Evolutionary conservation across 1,139 yeast genomes (phyloP), one percentile per base, ranked within the genome.

Genomic region (Protomyces inundatus): DNA sequence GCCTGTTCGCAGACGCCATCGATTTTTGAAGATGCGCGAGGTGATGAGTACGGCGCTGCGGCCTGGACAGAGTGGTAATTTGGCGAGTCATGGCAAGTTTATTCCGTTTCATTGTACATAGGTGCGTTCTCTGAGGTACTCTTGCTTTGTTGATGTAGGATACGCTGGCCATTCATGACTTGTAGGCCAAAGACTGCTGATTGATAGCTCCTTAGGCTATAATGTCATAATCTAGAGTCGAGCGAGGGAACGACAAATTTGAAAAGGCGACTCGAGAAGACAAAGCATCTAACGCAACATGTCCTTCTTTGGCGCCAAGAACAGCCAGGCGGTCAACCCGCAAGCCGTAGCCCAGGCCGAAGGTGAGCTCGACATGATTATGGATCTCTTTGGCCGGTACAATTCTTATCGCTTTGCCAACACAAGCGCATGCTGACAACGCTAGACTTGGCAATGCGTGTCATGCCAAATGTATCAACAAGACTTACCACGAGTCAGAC

Each of bases 391-490:
- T 55, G 64, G 62, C 54, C 57, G 66, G 65, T 64, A 54, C 34
- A 52, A 2, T 30, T n/a, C 33, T 48, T 3, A 14, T n/a, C n/a
- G 2, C 55, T 23, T 3, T 12, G 23, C 12, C 6, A n/a, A 23
- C n/a, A 39, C 46, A 10, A 54, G 12, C 3, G 42, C 30, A 40
- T 12, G 39, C 34, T 34, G 23, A 23, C 23, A 23, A 23, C 23
- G 30, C 39, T 14, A 64, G 66, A 54, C 42, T 66, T 36, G 67
- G 63, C 7, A 54, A 51, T 37, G 54, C 67, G n/a, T 93, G 99
- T 77, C 95, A 93, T 77, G 77, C 80, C 72, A 93, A 93, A 79
- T 93, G 99, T 79, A 88, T 93, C 74, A 74, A 75, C 70, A 56
- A 70, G 63, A 79, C 78, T 73, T 91, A 91, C 79, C 73, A 76